Percentiles rank a stretch among this genome's conserved stretches.
phyloP scores from a whole-genome alignment of 352 stramenopile species.

The Phytophthora tentaculata region DNA sequence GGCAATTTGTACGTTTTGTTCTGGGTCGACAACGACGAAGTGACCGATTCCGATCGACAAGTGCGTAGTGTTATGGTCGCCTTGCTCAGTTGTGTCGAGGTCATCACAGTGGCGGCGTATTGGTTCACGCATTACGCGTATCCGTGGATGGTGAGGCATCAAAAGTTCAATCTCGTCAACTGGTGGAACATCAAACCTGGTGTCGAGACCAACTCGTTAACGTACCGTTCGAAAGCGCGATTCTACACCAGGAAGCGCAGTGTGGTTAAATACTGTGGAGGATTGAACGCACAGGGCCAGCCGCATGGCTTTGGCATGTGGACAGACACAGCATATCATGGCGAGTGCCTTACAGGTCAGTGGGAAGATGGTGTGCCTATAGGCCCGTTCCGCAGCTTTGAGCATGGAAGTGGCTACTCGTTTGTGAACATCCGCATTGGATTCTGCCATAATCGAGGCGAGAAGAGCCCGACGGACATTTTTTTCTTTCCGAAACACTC shows the following conservation, averaged over 20 bases:
- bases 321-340: constrained; percentile 75
- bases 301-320: constrained; percentile 78
- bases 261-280: constrained; percentile 69
- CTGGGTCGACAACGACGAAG: constrained; percentile 42
- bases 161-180: constrained; percentile 46
- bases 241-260: constrained; percentile 56
- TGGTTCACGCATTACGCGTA: constrained; percentile 73
- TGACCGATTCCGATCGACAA: constrained; percentile 38
- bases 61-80: constrained; percentile 38
- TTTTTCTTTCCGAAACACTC: constrained; percentile 61
- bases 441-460: constrained; percentile 63
- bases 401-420: constrained; percentile 76
- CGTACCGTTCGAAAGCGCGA: constrained; percentile 51
- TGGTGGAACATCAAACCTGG: constrained; percentile 64
- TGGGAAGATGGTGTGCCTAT: constrained; percentile 77
- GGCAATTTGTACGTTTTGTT: constrained; percentile 57
- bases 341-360: constrained; percentile 70
- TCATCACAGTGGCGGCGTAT: constrained; percentile 54
- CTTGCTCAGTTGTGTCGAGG: constrained; percentile 47
- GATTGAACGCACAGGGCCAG: constrained; percentile 56
- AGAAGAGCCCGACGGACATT: constrained; percentile 44
- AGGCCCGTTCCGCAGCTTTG: constrained; percentile 76
- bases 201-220: constrained; percentile 54
- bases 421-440: constrained; percentile 80
- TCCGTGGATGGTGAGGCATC: constrained; percentile 56